phyloP scores from a whole-genome alignment of 2,329 filamentous ascomycete genomes.

The Periconia sp. region DNA sequence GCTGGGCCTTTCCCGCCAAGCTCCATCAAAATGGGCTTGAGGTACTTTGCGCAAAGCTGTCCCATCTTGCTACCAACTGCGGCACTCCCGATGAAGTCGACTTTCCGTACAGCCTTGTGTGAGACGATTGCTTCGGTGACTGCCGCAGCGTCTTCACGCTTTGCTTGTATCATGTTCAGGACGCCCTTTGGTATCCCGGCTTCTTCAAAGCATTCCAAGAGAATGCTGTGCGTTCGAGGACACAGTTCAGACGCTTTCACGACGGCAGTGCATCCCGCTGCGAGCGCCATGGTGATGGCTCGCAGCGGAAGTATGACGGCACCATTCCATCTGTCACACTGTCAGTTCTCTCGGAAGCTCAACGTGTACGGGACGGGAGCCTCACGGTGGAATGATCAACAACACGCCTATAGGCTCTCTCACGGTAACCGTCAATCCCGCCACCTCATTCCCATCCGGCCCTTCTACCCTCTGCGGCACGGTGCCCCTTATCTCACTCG shows the following conservation, averaged over 20 bases:
- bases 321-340: conserved; percentile 54
- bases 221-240: conserved; percentile 24
- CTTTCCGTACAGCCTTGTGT: conserved; percentile 66
- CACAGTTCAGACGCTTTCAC: conserved; percentile 38
- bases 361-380: no score
- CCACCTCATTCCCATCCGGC: conserved; percentile 53
- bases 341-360: no score
- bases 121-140: conserved; percentile 75
- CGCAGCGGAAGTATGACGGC: conserved; percentile 49
- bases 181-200: conserved; percentile 77
- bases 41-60: conserved; percentile 68
- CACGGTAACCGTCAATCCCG: conserved; percentile 65
- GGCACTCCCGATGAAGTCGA: conserved; percentile 81
- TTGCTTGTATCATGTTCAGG: conserved; percentile 71
- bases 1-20: conserved; percentile 81
- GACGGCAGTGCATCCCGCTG: conserved; percentile 55
- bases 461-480: conserved; percentile 52
- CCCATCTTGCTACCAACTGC: conserved; percentile 73
- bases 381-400: conserved; percentile 76
- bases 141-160: conserved; percentile 63
- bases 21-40: conserved; percentile 82
- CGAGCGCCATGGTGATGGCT: conserved; percentile 59
- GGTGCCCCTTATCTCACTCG: conserved; percentile 39
- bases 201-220: conserved; percentile 44
- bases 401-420: conserved; percentile 79